Evolutionary conservation across 108 stramenopile genomes (phyloP), one percentile per base, ranked within the genome.

Genomic region (Skeletonema potamos): DNA sequence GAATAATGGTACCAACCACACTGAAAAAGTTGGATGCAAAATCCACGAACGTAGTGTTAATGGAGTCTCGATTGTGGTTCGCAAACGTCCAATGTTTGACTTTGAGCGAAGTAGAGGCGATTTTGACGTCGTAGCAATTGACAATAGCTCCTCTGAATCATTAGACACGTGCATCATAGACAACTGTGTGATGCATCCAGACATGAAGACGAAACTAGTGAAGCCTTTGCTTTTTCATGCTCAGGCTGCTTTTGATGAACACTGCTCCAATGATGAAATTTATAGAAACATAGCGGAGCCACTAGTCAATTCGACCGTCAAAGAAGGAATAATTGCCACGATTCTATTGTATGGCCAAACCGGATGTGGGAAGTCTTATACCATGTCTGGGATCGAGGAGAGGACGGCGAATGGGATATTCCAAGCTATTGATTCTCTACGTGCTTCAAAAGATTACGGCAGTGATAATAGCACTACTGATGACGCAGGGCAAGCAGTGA

Each of bases 271-370:
- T 70, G 86, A 78, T 54, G 72, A 84, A 20, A 67, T 87, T 28
- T 90, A 82, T 65, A 64, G 17, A 37, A 60, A 77, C 32, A 57
- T 83, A 20, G 73, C 83, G 9, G 60, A 70, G 48, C 84, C 86
- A 15, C 64, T 86, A n/a, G 81, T 90, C 15, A 26, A 68, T n/a
- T 26, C 66, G 43, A 79, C 77, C 24, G 62, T 74, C 22, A 58
- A 64, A 51, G 85, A 77, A 27, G 74, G 81, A 27, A 54, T 76
- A 1, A 72, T 51, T 20, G 18, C 77, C 32, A 84, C 87, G 2
- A 74, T 85, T 51, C 71, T 90, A 18, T 79, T 87, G 73, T 87
- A 83, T 39, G 89, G 89, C 28, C 89, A 90, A 68, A 89, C 88
- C 3, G 88, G 88, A 2, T 62, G 65, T 32, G 86, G 86, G 2